These are phyloP conservation scores for Pelargonium nanum DNA, from an alignment of 345 rosid genomes.

Conservation along the genomic window DNA sequence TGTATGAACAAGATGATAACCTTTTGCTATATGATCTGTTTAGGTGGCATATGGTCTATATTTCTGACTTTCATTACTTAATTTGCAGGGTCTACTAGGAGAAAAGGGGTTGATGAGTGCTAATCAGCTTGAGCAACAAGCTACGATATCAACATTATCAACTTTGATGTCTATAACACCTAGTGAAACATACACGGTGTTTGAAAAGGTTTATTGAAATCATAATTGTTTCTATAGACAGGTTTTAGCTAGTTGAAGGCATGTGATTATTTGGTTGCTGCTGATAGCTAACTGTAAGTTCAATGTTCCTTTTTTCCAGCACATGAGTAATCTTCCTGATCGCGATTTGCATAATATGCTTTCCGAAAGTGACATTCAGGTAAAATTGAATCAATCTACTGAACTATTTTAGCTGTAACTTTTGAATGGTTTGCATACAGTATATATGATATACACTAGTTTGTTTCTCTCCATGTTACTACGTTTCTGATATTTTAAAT, in stretches of 20 bases:
- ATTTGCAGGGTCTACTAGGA: constrained; percentile 57
- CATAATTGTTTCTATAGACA: background rate
- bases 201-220: constrained; percentile 48
- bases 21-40: background rate
- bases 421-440: background rate
- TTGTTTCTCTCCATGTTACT: background rate
- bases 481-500: background rate
- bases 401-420: background rate
- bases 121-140: constrained; percentile 51
- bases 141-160: constrained; percentile 55
- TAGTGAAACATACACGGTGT: constrained; percentile 50
- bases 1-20: too few relatives aligned
- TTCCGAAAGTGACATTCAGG: constrained; percentile 68
- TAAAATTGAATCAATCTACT: constrained; percentile 7
- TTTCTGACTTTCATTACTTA: constrained; percentile 5
- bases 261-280: constrained; percentile 1
- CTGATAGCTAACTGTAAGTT: background rate
- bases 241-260: background rate
- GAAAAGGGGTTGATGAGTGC: constrained; percentile 71
- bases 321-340: constrained; percentile 57
- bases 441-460: background rate
- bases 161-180: constrained; percentile 81
- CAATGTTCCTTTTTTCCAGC: constrained; percentile 33
- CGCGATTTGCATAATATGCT: constrained; percentile 68
- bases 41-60: background rate